These are phyloP conservation scores for Alternaria arborescens DNA, from an alignment of 2,329 filamentous ascomycete species.

Conservation along the genomic window DNA sequence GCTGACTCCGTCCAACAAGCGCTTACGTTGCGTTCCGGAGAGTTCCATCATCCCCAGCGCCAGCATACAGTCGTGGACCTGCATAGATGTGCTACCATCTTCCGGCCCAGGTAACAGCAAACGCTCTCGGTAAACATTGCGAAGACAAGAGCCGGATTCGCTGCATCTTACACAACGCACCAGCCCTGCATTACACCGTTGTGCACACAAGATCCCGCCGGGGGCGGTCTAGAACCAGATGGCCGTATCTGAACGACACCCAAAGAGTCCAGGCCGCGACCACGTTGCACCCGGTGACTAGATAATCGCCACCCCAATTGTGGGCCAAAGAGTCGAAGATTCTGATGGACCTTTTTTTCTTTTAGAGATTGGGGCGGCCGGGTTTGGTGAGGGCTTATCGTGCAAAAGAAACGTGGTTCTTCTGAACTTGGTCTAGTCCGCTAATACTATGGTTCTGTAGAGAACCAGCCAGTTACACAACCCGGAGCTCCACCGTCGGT, in stretches of 20 bases:
- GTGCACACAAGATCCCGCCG: not conserved
- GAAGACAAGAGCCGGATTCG: not conserved
- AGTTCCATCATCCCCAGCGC: not conserved
- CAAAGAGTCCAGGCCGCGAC: not conserved
- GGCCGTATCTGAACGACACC: not conserved
- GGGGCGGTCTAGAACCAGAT: not conserved
- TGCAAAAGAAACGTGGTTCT: slow-evolving; percentile 4
- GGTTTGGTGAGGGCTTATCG: not conserved
- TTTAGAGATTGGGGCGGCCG: not conserved
- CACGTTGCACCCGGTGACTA: not conserved
- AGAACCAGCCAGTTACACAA: not conserved
- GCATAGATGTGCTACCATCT: slow-evolving; percentile 4
- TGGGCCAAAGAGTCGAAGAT: not conserved
- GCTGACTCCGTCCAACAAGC: slow-evolving; percentile 1
- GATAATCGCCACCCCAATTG: not conserved
- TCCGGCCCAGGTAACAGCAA: not conserved
- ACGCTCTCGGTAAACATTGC: not conserved
- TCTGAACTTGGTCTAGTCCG: not conserved
- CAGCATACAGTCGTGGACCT: slow-evolving; percentile 6
- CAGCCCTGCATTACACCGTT: slow-evolving; percentile 1
- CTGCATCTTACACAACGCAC: not conserved
- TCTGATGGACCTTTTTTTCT: not conserved
- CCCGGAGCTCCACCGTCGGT: not conserved
- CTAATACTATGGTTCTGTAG: not conserved
- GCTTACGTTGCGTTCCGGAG: slow-evolving; percentile 6